Base-by-base conservation (phyloP, 805 yeast genomes). In the Candida dajiaensis region DNA sequence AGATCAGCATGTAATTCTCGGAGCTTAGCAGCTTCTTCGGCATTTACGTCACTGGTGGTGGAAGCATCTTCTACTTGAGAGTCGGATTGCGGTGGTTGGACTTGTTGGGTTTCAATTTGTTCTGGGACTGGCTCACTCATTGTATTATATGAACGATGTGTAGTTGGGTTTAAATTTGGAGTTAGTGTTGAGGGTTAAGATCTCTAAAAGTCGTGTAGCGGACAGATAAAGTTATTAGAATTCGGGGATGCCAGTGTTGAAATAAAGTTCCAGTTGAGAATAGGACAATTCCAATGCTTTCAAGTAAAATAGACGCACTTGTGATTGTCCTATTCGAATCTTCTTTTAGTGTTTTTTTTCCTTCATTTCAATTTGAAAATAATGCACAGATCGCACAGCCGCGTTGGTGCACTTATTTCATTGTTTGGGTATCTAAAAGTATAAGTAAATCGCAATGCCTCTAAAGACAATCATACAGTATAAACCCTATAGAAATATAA, bases 1-100 rank as follows among this genome's bases (percentile, higher is more conserved):
- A 74, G 58, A 38, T 71, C 71, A 16, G 67, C 73, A 50, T 83
- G 85, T 58, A 83, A 66, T 52, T 77, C 83, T 46, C 83, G 70
- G 36, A 85, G 67, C 55, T 72, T 72, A 4, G 78, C 78, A 6
- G 85, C 80, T 59, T 85, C 90, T 45, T 74, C 74, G 52, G 73
- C 76, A 47, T 63, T 22, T 22, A 35, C 39, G 31, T 42, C 43
- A 19, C 18, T 19, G 6, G 31, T 6, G 19, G 40, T 38, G 13
- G 46, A 38, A 18, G 28, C 45, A 18, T 40, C 43, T 20, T 38
- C 35, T 35, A 8, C 25, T 4, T 13, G 18, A 20, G 35, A 20
- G 18, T 35, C 29, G 29, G 45, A 8, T 23, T 40, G 19, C 7
- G 16, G 15, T 46, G 50, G 15, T 40, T 33, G 7, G 37, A 20